Percentiles rank a stretch among this genome's conserved stretches.
These are phyloP conservation scores for Zygoascus tannicola DNA, from an alignment of 805 yeast genomes.

Conservation along the genomic window DNA sequence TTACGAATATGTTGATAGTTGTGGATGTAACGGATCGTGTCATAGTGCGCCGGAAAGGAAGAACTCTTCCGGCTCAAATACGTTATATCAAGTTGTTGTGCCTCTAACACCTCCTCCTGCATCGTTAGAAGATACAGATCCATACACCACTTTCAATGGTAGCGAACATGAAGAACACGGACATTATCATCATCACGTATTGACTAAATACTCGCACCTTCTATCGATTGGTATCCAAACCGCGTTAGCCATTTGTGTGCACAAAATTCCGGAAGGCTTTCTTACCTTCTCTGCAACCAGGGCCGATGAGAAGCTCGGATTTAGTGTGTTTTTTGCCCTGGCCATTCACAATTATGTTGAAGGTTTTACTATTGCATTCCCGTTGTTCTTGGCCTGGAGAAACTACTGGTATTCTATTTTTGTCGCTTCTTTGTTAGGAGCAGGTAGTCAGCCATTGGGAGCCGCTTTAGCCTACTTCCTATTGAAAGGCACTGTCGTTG, in stretches of 20 bases:
- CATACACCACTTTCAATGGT: constrained; percentile 8
- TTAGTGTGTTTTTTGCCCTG: constrained; percentile 74
- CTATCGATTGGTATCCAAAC: constrained; percentile 87
- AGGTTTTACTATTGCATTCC: constrained; percentile 90
- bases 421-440: constrained; percentile 64
- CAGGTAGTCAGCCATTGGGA: constrained; percentile 82
- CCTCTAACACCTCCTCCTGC: neutral
- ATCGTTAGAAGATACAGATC: constrained; percentile 5
- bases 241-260: constrained; percentile 74
- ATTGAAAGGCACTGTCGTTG: constrained; percentile 30
- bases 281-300: constrained; percentile 70
- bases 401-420: constrained; percentile 52
- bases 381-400: constrained; percentile 69
- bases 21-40: constrained; percentile 5
- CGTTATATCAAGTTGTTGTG: neutral
- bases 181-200: constrained; percentile 61
- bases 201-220: constrained; percentile 68
- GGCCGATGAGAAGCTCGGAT: constrained; percentile 60
- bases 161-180: constrained; percentile 25
- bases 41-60: neutral
- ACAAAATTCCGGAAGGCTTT: constrained; percentile 93
- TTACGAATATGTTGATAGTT: constrained; percentile 24
- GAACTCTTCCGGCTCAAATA: neutral
- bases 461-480: constrained; percentile 61
- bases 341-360: constrained; percentile 87